Base-by-base conservation (phyloP, 192 early-diverging fungal genomes). In the Linnemannia exigua region DNA sequence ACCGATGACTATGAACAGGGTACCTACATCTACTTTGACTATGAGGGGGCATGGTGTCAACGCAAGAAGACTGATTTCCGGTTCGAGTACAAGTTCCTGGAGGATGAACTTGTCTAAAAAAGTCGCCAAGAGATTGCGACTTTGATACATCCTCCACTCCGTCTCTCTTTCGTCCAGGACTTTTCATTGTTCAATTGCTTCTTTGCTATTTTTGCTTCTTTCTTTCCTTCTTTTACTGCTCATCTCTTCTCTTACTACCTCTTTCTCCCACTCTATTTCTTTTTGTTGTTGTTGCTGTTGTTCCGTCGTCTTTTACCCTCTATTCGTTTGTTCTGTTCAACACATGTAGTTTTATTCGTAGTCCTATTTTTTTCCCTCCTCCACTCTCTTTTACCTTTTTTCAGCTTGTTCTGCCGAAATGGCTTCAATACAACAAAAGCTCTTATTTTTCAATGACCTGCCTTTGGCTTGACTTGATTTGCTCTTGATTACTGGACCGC, bases 1-100 rank as follows among this genome's bases (percentile, higher is more conserved):
- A 99, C 96, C 9, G 97, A 98, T 77, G 96, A 98, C 82, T 99
- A 96, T 89, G 98, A 99, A 88, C 95, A 96, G 87, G 98, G 98
- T 35, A 97, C 98, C 20, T 99, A 99, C 83, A 94, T 98, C 38
- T 99, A 99, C 89, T 99, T 99, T 91, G 98, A 99, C 87, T 99
- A 97, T 77, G 98, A 99, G 82, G 96, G 95, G n/a, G 94, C 94
- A 36, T 99, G 98, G 98, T 96, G 96, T 76, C 97, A 99, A 82
- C 91, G 96, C 63, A 98, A 97, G 88, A 98, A 98, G 91, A 90
- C 91, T 15, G 97, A 99, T 74, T 99, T 99, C 44, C 94, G 96
- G 68, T 97, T 97, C 83, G 96, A 96, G 82, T 97, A 97, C 92
- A 92, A 93, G 87, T 96, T 91, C 74, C 84, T 97, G 67, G 96